Evolutionary conservation across 331 rosid genomes (phyloP), one percentile per base, ranked within the genome.

Genomic region (Spiraea crenata): DNA sequence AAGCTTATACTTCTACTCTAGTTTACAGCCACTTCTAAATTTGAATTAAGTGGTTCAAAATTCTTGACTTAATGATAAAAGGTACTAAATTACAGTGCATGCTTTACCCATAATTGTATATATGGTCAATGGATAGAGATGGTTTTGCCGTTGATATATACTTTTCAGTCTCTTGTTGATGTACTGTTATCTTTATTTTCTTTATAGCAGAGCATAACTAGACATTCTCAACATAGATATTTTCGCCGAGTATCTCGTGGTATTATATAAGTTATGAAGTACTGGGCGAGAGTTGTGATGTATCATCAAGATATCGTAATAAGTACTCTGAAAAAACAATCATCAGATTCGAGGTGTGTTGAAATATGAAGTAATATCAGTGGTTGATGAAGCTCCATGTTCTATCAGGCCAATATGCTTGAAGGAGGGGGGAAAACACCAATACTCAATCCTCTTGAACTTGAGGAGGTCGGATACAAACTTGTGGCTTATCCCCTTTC

Each of bases 361-460:
- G 59, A 46, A 42, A 25, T 67, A 61, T 31, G 12, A 39, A 39
- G 20, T 52, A 41, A 12, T 69, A 15, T 85, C 41, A 3, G 47
- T 70, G 65, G 17, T 44, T 79, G 57, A 56, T 55, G 46, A 81
- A 39, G 25, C 49, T 71, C 54, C 57, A 65, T 59, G 62, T 49
- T 76, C 72, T 78, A 57, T 80, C 77, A 90, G 98, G 96, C 96
- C 54, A 93, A 88, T 83, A 90, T 93, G 98, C 97, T 93, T 71
- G 97, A 93, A 89, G 98, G 98, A 78, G 98, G 97, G 44, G 98
- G 96, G 37, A 93, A 90, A 84, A 87, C 98, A 46, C 98, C 97
- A 1, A 81, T 93, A 72, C 82, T 88, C 44, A 84, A 48, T 79
- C 96, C 93, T 42, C 81, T 85, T 37, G 98, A 89, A 69, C 93